Base-by-base conservation (phyloP, 1,139 yeast species). In the Pichia kudriavzevii region DNA sequence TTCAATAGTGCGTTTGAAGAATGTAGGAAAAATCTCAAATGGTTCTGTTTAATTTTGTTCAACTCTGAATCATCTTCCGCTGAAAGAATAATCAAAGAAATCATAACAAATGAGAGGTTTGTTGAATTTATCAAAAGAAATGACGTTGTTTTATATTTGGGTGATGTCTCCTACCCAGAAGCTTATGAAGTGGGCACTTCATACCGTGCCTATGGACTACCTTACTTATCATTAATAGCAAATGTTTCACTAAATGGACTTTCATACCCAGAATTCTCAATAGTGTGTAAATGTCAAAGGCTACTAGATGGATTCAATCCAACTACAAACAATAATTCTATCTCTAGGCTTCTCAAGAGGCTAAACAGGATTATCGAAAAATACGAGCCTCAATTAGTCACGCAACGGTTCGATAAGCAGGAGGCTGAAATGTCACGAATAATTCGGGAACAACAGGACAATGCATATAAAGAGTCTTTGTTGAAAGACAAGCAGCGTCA, bases 371-470 rank as follows among this genome's bases (percentile, higher is more conserved):
- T 61, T 1, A 42, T 69, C 11, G 65, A 60, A 7, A 59, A 61
- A 33, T 73, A 62, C 51, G 67, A 66, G 38, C 77, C 79, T 0
- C 79, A 74, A 48, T 52, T 75, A 22, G 56, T 74, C 1, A 58
- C 72, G 3, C 68, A 70, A 26, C 54, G 74, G 31, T 60, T 60
- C 31, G 80, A 74, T 50, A 67, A 66, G 45, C 70, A 67, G 44
- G 78, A 72, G 44, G 64, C 69, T 31, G 76, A 74, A 40, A 52
- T 64, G 31, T 62, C 77, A 26, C 55, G 80, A 33, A 31, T 64
- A 20, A 52, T 75, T 26, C 69, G 75, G 47, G 68, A 69, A 45
- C 70, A 70, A 45, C 81, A 75, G 48, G 79, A 75, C 46, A 67
- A 63, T 32, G 80, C 79, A 3, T 75, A 72, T 45, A 53, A 61